Evolutionary conservation across 2,329 filamentous ascomycete genomes (phyloP).

Genomic region (Claviceps citrina): DNA sequence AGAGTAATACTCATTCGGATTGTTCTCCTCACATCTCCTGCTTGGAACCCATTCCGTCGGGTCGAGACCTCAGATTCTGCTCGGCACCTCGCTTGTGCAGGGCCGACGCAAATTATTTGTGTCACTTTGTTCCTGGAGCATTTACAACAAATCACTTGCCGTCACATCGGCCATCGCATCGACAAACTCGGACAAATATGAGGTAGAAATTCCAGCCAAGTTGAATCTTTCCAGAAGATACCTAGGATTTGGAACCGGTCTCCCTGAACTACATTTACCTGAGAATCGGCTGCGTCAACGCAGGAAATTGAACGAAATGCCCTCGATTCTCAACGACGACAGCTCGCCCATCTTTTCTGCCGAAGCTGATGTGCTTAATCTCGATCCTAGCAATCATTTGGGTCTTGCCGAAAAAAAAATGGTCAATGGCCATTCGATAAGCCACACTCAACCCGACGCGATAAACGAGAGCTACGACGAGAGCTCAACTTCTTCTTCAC

Average conservation of each 20-base stretch:
- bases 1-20: background rate
- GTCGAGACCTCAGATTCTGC: background rate
- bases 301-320: conserved; percentile 26
- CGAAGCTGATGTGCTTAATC: conserved; percentile 28
- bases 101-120: background rate
- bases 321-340: conserved; percentile 37
- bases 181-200: background rate
- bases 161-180: background rate
- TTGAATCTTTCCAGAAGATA: background rate
- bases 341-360: conserved; percentile 26
- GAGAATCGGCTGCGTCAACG: background rate
- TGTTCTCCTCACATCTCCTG: background rate
- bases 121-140: background rate
- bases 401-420: conserved; percentile 20
- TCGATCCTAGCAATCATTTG: conserved; percentile 26
- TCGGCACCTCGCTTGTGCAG: background rate
- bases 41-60: background rate
- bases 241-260: background rate
- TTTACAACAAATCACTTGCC: background rate
- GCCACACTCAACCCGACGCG: conserved; percentile 28
- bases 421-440: conserved; percentile 22
- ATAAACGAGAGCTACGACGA: conserved; percentile 40
- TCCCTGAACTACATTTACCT: background rate
- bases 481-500: conserved; percentile 36
- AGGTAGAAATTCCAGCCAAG: background rate